Evolutionary conservation across 768 basidiomycete species (phyloP).

Genomic region (Chalciporus sphaerocephalus): DNA sequence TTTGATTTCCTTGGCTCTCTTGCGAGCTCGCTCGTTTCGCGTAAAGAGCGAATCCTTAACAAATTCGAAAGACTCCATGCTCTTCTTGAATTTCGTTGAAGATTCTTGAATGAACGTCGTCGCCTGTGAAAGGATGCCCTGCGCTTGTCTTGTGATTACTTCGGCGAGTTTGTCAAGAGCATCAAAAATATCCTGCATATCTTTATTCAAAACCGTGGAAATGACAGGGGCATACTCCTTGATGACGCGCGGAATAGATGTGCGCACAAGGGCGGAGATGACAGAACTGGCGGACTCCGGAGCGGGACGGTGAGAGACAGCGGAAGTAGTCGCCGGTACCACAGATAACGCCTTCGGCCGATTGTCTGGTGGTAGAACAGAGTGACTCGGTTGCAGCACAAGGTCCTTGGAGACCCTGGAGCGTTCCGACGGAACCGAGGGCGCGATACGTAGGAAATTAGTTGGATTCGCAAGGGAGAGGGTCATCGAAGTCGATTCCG

Average conservation of each 20-base stretch:
- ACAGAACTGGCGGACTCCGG: slow-evolving; percentile 12
- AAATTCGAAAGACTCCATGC: slow-evolving; percentile 35
- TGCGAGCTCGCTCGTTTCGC: slow-evolving; percentile 50
- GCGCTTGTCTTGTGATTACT: slow-evolving; percentile 46
- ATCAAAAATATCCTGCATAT: slow-evolving; percentile 53
- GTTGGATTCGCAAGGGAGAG: slow-evolving; percentile 26
- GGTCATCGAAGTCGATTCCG: slow-evolving; percentile 37
- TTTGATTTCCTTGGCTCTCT: slow-evolving; percentile 50
- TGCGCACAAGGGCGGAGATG: slow-evolving; percentile 30
- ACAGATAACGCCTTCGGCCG: slow-evolving; percentile 30
- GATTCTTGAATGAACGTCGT: slow-evolving; percentile 43
- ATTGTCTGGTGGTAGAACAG: slow-evolving; percentile 19
- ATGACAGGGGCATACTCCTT: slow-evolving; percentile 45
- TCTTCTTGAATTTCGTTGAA: slow-evolving; percentile 32
- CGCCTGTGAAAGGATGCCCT: slow-evolving; percentile 29
- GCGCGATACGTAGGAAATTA: slow-evolving; percentile 14
- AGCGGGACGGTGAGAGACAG: slow-evolving; percentile 7
- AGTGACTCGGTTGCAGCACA: slow-evolving; percentile 33
- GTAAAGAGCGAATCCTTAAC: slow-evolving; percentile 40
- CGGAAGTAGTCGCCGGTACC: slow-evolving; percentile 17
- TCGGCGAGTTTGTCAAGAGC: slow-evolving; percentile 55
- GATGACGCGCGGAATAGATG: slow-evolving; percentile 46
- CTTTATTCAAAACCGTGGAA: slow-evolving; percentile 43
- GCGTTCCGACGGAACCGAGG: slow-evolving; percentile 26
- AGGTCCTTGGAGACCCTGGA: slow-evolving; percentile 33